Evolutionary conservation across 139 green algal species (phyloP).

Genomic region (Haematococcus sp.): DNA sequence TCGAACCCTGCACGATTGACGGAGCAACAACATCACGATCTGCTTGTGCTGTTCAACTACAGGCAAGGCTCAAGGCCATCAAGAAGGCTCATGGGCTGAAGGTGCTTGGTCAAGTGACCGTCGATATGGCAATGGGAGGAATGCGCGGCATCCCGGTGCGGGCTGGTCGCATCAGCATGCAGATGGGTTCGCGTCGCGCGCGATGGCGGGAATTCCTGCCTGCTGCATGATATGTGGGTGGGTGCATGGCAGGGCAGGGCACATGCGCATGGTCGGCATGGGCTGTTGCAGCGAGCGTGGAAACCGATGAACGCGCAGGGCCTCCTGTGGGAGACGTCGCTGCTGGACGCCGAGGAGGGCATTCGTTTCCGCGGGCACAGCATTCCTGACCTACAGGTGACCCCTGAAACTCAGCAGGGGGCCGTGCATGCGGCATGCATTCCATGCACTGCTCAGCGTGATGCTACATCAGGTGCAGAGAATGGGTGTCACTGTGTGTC

Average conservation of each 20-base stretch:
- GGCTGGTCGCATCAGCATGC: background rate
- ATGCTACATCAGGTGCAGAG: too few relatives aligned
- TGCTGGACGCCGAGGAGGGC: constrained; percentile 94
- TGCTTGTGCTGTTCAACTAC: background rate
- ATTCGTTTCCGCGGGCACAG: constrained; percentile 94
- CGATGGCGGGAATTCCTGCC: background rate
- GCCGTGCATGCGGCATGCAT: background rate
- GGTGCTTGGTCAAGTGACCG: constrained; percentile 81
- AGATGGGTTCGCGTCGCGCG: background rate
- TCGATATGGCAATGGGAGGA: constrained; percentile 89
- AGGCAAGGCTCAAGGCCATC: constrained; percentile 86
- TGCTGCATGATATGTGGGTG: background rate
- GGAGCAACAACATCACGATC: background rate
- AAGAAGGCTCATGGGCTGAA: constrained; percentile 77
- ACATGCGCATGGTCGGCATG: too few relatives aligned
- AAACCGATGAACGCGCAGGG: constrained; percentile 47
- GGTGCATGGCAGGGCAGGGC: background rate
- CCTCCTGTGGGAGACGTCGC: constrained; percentile 96
- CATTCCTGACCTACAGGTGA: constrained; percentile 90
- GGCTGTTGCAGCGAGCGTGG: too few relatives aligned
- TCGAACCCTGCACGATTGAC: background rate
- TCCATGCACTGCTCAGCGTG: too few relatives aligned
- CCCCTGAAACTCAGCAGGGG: too few relatives aligned
- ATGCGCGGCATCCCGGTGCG: constrained; percentile 95
- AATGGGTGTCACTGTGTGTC: background rate